Conservation (phyloP, 164 flowering plant species). For the Houttuynia cordata region DNA sequence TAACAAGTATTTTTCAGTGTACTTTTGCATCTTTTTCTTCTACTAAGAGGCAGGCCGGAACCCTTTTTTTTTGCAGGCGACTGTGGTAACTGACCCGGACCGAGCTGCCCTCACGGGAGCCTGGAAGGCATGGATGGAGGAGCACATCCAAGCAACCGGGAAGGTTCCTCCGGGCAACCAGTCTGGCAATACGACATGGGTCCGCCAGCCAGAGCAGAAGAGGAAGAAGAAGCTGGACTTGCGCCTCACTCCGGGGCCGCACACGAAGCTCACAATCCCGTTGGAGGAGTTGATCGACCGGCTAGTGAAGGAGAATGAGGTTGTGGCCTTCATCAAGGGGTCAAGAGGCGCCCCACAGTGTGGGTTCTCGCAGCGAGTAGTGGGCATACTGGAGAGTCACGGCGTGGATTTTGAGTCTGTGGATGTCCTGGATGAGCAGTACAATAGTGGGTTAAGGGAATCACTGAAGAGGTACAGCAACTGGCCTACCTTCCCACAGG, state of each 20-base stretch:
- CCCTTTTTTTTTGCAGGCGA: constrained; percentile 36
- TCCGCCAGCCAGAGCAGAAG: constrained; percentile 21
- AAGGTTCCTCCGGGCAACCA: constrained; percentile 92
- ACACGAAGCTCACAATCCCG: constrained; percentile 68
- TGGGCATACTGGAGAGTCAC: constrained; percentile 58
- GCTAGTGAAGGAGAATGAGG: constrained; percentile 85
- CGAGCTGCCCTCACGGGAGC: constrained; percentile 64
- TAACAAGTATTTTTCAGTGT: too few species aligned
- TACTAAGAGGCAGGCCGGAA: background rate
- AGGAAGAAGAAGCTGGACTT: constrained; percentile 64
- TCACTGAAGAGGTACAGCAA: constrained; percentile 75
- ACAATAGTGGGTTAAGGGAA: constrained; percentile 76
- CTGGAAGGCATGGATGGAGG: constrained; percentile 99
- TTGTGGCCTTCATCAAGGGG: constrained; percentile 94
- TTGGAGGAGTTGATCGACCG: constrained; percentile 69
- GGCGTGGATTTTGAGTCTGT: constrained; percentile 79
- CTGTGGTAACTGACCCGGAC: constrained; percentile 64
- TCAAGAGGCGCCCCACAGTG: constrained; percentile 82
- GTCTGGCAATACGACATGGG: constrained; percentile 81
- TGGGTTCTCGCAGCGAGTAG: constrained; percentile 89
- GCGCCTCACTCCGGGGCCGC: constrained; percentile 85
- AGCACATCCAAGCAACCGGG: constrained; percentile 63
- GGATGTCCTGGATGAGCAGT: constrained; percentile 87
- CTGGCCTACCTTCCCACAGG: constrained; percentile 97
- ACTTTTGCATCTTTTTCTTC: background rate